Evolutionary conservation across 305 asterid species (phyloP).

Genomic region (Solanum hybrid): DNA sequence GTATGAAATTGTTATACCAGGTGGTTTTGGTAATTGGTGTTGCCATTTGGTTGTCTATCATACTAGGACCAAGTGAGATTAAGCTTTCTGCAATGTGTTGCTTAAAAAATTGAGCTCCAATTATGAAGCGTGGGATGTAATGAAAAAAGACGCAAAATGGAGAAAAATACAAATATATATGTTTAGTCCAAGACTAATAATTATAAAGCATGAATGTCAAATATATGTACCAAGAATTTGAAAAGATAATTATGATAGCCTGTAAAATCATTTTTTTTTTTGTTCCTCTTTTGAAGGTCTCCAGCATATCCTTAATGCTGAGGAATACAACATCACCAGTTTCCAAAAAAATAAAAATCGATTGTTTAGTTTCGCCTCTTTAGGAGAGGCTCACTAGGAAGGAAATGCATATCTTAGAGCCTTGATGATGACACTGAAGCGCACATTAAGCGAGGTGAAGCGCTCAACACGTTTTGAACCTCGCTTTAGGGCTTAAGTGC

Average conservation of each 20-base stretch:
- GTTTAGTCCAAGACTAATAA: neutral
- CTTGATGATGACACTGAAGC: neutral
- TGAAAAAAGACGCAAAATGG: neutral
- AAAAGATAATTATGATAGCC: neutral
- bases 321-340: neutral
- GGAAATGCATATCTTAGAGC: neutral
- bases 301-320: neutral
- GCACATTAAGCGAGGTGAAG: neutral
- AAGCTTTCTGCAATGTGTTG: neutral
- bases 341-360: neutral
- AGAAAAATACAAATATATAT: neutral
- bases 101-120: neutral
- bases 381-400: neutral
- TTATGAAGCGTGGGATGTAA: neutral
- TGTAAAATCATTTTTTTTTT: neutral
- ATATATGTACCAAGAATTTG: neutral
- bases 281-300: neutral
- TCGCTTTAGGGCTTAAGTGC: neutral
- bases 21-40: conserved; percentile 4
- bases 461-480: neutral
- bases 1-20: neutral
- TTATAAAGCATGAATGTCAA: neutral
- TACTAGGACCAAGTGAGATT: neutral
- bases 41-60: neutral
- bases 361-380: neutral